Conservation (phyloP, 2,329 filamentous ascomycete genomes). For the Ascosphaera apis region DNA sequence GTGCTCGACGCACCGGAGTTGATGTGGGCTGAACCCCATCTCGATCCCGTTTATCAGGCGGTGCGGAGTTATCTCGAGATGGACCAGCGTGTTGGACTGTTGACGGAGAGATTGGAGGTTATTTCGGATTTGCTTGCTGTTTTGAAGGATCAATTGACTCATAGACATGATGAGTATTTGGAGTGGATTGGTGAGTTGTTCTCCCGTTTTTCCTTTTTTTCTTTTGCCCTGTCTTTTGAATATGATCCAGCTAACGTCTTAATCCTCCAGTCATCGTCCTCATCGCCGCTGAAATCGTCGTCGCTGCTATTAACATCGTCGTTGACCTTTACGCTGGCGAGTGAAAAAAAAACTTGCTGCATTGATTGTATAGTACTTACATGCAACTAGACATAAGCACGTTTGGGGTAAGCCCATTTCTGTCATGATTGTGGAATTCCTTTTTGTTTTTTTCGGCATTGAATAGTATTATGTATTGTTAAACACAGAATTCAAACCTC, state of each 20-base stretch:
- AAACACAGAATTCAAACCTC: too few relatives aligned
- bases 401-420: too few relatives aligned
- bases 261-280: slow-evolving; percentile 58
- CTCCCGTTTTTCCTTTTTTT: not conserved
- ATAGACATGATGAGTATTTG: slow-evolving; percentile 72
- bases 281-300: slow-evolving; percentile 84
- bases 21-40: slow-evolving; percentile 94
- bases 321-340: slow-evolving; percentile 71
- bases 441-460: too few relatives aligned
- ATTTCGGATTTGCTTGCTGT: slow-evolving; percentile 85
- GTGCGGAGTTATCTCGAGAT: slow-evolving; percentile 93
- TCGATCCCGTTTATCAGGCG: slow-evolving; percentile 90
- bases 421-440: too few relatives aligned
- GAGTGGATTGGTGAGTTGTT: slow-evolving; percentile 67
- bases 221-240: not conserved
- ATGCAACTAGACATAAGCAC: too few relatives aligned
- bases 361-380: too few relatives aligned
- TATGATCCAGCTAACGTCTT: slow-evolving; percentile 3
- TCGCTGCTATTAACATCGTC: slow-evolving; percentile 81
- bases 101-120: slow-evolving; percentile 78
- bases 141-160: slow-evolving; percentile 82
- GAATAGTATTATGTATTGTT: too few relatives aligned
- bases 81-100: slow-evolving; percentile 74
- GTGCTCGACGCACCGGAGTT: slow-evolving; percentile 92
- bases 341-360: too few relatives aligned